Percentiles rank a stretch among this genome's conserved stretches.
Evolutionary conservation across 495 filamentous ascomycete species (phyloP).

Genomic region (Saxispiralis lemnorum): DNA sequence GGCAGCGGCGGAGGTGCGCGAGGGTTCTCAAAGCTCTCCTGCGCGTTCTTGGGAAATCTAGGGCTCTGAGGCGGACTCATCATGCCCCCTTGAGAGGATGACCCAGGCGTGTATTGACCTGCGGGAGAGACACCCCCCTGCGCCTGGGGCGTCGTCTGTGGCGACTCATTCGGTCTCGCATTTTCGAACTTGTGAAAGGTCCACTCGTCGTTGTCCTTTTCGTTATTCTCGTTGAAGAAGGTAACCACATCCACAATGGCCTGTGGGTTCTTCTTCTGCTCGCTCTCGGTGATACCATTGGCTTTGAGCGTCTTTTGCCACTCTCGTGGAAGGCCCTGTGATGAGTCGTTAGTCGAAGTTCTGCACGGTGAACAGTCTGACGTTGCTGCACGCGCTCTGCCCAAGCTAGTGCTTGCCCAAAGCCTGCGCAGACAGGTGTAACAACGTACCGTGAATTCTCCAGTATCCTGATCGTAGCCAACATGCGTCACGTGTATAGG

Average conservation of each 20-base stretch:
- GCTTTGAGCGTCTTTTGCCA: conserved; percentile 93
- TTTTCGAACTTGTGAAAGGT: conserved; percentile 92
- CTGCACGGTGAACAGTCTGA: too few species aligned
- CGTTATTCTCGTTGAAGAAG: conserved; percentile 87
- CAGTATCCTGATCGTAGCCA: conserved; percentile 89
- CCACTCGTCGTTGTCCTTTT: conserved; percentile 61
- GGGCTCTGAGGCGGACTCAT: conserved; percentile 78
- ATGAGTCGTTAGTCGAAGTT: background rate
- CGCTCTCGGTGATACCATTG: conserved; percentile 88
- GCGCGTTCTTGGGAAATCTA: conserved; percentile 76
- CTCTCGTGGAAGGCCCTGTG: conserved; percentile 81
- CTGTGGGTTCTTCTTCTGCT: conserved; percentile 87
- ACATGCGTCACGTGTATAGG: conserved; percentile 97
- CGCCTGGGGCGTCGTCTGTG: conserved; percentile 34
- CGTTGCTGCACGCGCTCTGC: too few species aligned
- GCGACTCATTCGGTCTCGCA: conserved; percentile 29
- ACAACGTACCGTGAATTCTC: conserved; percentile 76
- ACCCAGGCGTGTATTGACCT: conserved; percentile 27
- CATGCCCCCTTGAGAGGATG: conserved; percentile 36
- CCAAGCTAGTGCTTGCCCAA: background rate
- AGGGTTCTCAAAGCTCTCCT: conserved; percentile 93
- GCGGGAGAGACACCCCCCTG: conserved; percentile 14
- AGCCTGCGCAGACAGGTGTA: background rate
- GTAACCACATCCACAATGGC: conserved; percentile 85
- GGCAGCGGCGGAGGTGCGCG: conserved; percentile 84